phyloP scores from a whole-genome alignment of 2,329 filamentous ascomycete species.

The Venturia oleaginea region DNA sequence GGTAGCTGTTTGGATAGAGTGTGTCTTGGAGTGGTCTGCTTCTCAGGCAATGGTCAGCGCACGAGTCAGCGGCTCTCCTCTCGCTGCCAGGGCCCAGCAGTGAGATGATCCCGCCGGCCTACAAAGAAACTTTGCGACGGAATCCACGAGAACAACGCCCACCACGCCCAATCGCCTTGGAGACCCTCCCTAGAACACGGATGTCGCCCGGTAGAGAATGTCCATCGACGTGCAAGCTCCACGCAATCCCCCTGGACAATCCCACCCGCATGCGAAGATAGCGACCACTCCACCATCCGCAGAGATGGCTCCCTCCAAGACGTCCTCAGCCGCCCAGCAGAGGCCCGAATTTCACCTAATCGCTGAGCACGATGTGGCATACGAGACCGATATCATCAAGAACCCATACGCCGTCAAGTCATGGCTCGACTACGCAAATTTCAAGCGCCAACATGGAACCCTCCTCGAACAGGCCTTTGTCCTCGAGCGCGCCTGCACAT shows the following conservation, averaged over 20 bases:
- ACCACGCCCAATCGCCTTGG: background rate
- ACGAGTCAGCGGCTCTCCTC: background rate
- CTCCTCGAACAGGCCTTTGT: constrained; percentile 76
- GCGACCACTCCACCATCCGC: background rate
- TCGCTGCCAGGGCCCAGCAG: too few species aligned
- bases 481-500: constrained; percentile 82
- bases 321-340: background rate
- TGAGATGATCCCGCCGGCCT: background rate
- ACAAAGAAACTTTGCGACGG: background rate
- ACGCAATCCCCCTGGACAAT: background rate
- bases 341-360: constrained; percentile 31
- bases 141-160: background rate
- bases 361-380: constrained; percentile 82
- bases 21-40: background rate
- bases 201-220: constrained; percentile 26
- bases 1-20: constrained; percentile 7
- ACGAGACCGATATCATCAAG: constrained; percentile 90
- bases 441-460: constrained; percentile 80
- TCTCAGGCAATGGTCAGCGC: background rate
- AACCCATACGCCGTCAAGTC: constrained; percentile 80
- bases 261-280: constrained; percentile 6
- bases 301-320: constrained; percentile 1
- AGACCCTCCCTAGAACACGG: background rate
- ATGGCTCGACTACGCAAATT: constrained; percentile 89
- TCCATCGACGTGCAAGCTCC: constrained; percentile 33